Evolutionary conservation across 2,329 filamentous ascomycete genomes (phyloP), one percentile per base, ranked within the genome.

Genomic region (Ceratocystis lukuohia): DNA sequence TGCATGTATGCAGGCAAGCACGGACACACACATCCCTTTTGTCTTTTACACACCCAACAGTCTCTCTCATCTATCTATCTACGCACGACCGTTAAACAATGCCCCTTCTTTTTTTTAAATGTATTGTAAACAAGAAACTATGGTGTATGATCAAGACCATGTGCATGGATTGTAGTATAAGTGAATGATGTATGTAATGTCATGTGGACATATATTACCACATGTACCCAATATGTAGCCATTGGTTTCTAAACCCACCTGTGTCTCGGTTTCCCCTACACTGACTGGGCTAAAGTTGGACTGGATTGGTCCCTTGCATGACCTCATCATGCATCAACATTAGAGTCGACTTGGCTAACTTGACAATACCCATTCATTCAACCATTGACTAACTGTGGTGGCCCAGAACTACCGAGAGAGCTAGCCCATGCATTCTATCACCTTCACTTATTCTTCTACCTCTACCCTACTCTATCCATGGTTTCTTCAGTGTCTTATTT

Each of bases 71-170:
- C 28, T 37, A 59, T 59, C 56, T 37, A 59, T 59, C 56, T 37
- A 59, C 56, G 56, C 25, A 59, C 56, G 56, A 59, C 28, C 30
- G 30, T 59, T 30, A 62, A 46, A 62, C 37, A 62, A 28, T 15
- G 44, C 46, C 25, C 46, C 8, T n/a, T 25, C 20, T 46, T 45
- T 48, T 62, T 62, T 62, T 62, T 30, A 8, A 6, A 22, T 61
- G 15, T 61, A 61, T 61, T 37, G 37, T 41, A 41, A 41, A 41
- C 37, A 41, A 41, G 37, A 41, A 41, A 41, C 37, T 41, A 41
- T 41, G 37, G 37, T 41, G 37, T 41, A 15, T 41, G 37, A 41
- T 41, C 1, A 41, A 41, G 37, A 41, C 3, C 1, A 0, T 33
- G 30, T 33, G 30, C 0, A 33, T 33, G 8, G 5, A 33, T 7